Evolutionary conservation across 192 early-diverging fungal species (phyloP), one percentile per base, ranked within the genome.

Genomic region (Coemansia sp.): DNA sequence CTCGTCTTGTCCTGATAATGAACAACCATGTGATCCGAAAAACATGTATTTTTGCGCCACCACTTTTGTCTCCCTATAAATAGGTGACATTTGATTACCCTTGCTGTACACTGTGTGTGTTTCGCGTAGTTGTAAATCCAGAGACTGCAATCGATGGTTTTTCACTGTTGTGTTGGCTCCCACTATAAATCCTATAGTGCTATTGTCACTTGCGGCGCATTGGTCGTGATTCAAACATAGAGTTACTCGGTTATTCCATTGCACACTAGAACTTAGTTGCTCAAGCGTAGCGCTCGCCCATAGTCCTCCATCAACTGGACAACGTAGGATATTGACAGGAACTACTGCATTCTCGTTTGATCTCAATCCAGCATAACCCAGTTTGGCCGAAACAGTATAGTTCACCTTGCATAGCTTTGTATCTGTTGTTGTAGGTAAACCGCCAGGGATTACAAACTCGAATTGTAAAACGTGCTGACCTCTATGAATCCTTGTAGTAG

Each of bases 261-360:
- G 52, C 0, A 47, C 38, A 26, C 53, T 19, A 10, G 28, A 33
- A 25, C 47, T 44, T 8, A 63, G 60, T 0, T 46, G 39, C n/a
- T 63, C 60, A 42, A 55, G 55, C 20, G 29, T 32, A n/a, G 52
- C 5, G 33, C 25, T 19, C 19, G 60, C 52, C 60, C 60, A 63
- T 15, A 50, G 46, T 8, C 51, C 44, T 15, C 60, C 60, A 17
- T 50, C 46, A 1, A 38, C 33, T 0, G 60, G 60, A 50, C 53
- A 55, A 46, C 60, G 46, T 25, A 55, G 39, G 23, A 63, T 38
- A 10, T 24, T 34, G 4, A 63, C 40, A 2, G 39, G 46, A 11
- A 29, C 44, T 10, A 43, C 40, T 4, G 34, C 35, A 3, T 46
- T 34, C 14, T 38, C 29, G 18, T 18, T 55, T n/a, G 45, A 39